phyloP scores from a whole-genome alignment of 2,329 filamentous ascomycete species.

The Epichloe brachyelytri region DNA sequence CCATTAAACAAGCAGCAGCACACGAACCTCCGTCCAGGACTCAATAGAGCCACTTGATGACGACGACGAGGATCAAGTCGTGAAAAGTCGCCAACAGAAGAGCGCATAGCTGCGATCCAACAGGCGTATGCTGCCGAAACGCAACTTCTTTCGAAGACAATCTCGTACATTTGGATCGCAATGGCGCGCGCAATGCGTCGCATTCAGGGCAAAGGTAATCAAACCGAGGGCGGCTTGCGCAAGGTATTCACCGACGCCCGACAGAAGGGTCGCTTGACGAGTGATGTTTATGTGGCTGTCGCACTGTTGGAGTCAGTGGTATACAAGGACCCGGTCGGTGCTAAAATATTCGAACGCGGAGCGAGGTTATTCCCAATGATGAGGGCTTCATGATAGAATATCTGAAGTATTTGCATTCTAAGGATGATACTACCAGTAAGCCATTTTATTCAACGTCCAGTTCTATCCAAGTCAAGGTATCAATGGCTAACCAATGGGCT shows the following conservation, averaged over 20 bases:
- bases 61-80: conserved; percentile 28
- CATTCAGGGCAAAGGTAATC: conserved; percentile 68
- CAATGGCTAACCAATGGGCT: conserved; percentile 9
- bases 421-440: conserved; percentile 88
- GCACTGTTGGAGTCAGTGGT: conserved; percentile 91
- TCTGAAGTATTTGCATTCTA: conserved; percentile 83
- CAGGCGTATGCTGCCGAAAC: conserved; percentile 61
- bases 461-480: not conserved
- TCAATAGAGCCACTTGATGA: conserved; percentile 36
- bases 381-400: conserved; percentile 92
- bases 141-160: conserved; percentile 64
- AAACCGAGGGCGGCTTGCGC: conserved; percentile 61
- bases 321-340: conserved; percentile 85
- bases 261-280: conserved; percentile 74
- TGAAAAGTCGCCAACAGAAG: conserved; percentile 48
- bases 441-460: conserved; percentile 9
- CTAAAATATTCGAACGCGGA: conserved; percentile 91
- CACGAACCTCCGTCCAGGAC: conserved; percentile 21
- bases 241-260: conserved; percentile 84
- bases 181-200: conserved; percentile 88
- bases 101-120: conserved; percentile 47
- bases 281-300: conserved; percentile 88
- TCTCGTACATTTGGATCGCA: conserved; percentile 91
- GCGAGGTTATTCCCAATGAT: conserved; percentile 85
- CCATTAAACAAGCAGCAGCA: conserved; percentile 39